Base-by-base conservation (phyloP, 2,329 filamentous ascomycete genomes). In the Dactylellina cionopaga region DNA sequence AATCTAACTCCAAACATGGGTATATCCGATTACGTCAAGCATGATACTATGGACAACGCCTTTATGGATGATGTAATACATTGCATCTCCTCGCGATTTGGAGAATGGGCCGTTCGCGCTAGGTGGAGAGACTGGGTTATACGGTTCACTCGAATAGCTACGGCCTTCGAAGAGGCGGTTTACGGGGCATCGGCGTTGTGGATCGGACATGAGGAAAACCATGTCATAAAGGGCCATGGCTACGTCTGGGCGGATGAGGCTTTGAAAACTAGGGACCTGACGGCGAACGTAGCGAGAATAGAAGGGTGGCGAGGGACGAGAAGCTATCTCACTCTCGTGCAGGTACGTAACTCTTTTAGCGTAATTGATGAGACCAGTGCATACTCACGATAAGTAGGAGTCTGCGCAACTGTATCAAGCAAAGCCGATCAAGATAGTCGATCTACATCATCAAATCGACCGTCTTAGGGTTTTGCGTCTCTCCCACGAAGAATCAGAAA, bases 241-340 rank as follows among this genome's bases (percentile, higher is more conserved):
- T 98, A 96, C 79, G 94, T 99, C 31, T 99, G 95, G 95, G 82
- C 90, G 2, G 92, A 96, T 77, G 92, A 97, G 63, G 83, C 84
- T 39, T 85, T 89, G 5, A 94, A 92, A 80, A 86, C 90, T 77
- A 90, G 89, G 77, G 95, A 99, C 81, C 86, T 99, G 35, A 91
- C 92, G 13, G 94, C 92, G 2, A 96, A 96, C 73, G 92, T 95
- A 47, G 92, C 91, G 65, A 86, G 95, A 64, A 96, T 99, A 74
- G 95, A 99, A 82, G 95, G 94, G 64, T 99, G 95, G 95, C 88
- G 95, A 76, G 96, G 92, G 75, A 98, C 95, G 0, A 86, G 95
- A 72, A 96, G 92, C 78, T 99, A 99, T 79, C 96, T 96, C 81
- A 92, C 91, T 76, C 98, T 92, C 79, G 94, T 98, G 75, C 92